phyloP scores from a whole-genome alignment of 495 filamentous ascomycete genomes.

The Staphylotrichum longicolle region DNA sequence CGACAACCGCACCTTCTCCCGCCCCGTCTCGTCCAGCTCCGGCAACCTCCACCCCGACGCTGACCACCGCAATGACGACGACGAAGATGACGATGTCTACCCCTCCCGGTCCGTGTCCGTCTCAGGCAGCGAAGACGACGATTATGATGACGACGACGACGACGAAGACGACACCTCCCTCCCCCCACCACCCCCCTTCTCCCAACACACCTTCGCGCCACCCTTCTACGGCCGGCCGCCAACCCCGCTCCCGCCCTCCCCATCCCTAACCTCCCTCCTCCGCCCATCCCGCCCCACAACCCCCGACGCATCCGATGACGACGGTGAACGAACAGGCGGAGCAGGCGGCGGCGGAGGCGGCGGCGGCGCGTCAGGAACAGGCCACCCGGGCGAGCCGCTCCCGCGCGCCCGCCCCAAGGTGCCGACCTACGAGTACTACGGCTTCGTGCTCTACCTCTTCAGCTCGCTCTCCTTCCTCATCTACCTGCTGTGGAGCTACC shows the following conservation, averaged over 20 bases:
- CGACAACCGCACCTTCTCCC: conserved; percentile 30
- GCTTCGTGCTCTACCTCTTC: conserved; percentile 91
- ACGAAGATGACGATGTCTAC: conserved; percentile 13
- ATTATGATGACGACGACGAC: conserved; percentile 16
- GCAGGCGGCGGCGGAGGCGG: background rate
- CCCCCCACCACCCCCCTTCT: conserved; percentile 39
- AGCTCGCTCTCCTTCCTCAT: conserved; percentile 77
- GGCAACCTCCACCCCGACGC: conserved; percentile 15
- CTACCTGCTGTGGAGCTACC: conserved; percentile 91
- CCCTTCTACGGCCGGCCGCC: conserved; percentile 88
- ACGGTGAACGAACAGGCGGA: conserved; percentile 47
- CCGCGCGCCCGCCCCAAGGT: conserved; percentile 88
- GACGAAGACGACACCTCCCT: conserved; percentile 24
- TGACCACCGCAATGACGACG: conserved; percentile 18
- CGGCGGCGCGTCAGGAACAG: background rate
- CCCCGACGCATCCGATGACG: conserved; percentile 85
- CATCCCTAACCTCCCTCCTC: conserved; percentile 91
- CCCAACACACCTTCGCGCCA: conserved; percentile 68
- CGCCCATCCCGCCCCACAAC: conserved; percentile 88
- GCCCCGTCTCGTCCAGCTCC: conserved; percentile 21
- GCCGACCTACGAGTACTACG: conserved; percentile 98
- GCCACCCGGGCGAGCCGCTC: conserved; percentile 61
- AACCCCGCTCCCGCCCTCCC: conserved; percentile 87
- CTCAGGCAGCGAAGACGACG: conserved; percentile 25
- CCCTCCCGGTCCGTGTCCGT: conserved; percentile 16